A percentile compares a stretch with the other conserved stretches of the same genome.
phyloP scores from a whole-genome alignment of 129 eudicot genomes.

The Arctium lappa region DNA sequence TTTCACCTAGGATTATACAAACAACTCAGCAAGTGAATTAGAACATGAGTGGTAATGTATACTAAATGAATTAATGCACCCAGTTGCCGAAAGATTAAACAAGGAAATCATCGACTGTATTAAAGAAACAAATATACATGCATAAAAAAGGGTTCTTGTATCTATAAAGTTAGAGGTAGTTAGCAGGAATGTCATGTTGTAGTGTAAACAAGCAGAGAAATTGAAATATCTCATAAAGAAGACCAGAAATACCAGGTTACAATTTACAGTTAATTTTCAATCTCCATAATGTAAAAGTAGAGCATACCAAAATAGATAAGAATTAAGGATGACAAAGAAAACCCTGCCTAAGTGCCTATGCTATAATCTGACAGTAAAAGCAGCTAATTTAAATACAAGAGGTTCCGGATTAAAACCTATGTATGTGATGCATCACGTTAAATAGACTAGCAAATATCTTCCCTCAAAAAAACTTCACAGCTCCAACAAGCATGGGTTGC shows the following conservation, averaged over 20 bases:
- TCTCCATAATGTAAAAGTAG: background rate
- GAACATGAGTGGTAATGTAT: background rate
- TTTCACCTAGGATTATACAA: background rate
- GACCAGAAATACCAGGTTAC: background rate
- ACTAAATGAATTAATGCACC: background rate
- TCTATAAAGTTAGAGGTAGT: background rate
- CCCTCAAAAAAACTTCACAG: no score
- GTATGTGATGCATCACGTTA: no score
- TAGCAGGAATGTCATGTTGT: background rate
- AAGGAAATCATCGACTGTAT: background rate
- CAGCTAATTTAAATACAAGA: background rate
- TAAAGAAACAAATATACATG: no score
- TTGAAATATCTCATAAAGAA: background rate
- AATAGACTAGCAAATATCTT: no score
- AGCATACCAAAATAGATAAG: background rate
- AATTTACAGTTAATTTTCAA: background rate
- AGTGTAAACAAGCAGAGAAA: background rate
- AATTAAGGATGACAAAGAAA: background rate
- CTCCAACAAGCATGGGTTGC: background rate
- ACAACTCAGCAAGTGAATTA: background rate
- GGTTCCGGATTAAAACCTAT: no score
- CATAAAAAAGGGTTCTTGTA: background rate
- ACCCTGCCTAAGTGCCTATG: background rate
- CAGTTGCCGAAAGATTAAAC: background rate
- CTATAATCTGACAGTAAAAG: background rate